phyloP scores from a whole-genome alignment of 1,139 yeast species.

The Saccharomycopsis hybrid region DNA sequence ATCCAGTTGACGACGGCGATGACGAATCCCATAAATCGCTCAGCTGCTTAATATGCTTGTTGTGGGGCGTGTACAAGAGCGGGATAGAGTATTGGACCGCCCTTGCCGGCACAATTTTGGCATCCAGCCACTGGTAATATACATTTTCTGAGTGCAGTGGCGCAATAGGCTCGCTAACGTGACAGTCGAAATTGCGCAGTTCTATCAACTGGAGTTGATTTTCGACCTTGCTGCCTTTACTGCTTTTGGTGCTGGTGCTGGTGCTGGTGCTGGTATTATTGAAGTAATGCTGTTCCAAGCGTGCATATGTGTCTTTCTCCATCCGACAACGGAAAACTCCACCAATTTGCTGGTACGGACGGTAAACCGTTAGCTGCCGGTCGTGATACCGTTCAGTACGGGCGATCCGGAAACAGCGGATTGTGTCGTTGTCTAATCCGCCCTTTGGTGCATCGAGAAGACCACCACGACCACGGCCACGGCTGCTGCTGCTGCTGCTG shows the following conservation, averaged over 20 bases:
- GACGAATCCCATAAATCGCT: too few species aligned
- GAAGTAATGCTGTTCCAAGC: background rate
- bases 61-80: slow-evolving; percentile 16
- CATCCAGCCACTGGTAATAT: slow-evolving; percentile 10
- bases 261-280: too few species aligned
- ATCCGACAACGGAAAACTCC: slow-evolving; percentile 17
- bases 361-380: slow-evolving; percentile 7
- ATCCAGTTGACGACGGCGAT: too few species aligned
- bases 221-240: background rate
- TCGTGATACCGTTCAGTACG: slow-evolving; percentile 8
- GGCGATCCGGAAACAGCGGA: slow-evolving; percentile 15
- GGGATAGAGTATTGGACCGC: slow-evolving; percentile 14
- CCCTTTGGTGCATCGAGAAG: background rate
- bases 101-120: slow-evolving; percentile 3
- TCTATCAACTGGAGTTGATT: background rate
- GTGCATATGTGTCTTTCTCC: background rate
- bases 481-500: background rate
- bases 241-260: background rate
- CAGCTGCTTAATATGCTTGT: background rate
- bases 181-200: slow-evolving; percentile 10
- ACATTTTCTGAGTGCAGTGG: slow-evolving; percentile 17
- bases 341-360: slow-evolving; percentile 11
- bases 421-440: slow-evolving; percentile 2
- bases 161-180: slow-evolving; percentile 7
- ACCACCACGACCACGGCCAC: background rate